Conservation (phyloP, 2,329 filamentous ascomycete species). For the Pestalotiopsis sp. region DNA sequence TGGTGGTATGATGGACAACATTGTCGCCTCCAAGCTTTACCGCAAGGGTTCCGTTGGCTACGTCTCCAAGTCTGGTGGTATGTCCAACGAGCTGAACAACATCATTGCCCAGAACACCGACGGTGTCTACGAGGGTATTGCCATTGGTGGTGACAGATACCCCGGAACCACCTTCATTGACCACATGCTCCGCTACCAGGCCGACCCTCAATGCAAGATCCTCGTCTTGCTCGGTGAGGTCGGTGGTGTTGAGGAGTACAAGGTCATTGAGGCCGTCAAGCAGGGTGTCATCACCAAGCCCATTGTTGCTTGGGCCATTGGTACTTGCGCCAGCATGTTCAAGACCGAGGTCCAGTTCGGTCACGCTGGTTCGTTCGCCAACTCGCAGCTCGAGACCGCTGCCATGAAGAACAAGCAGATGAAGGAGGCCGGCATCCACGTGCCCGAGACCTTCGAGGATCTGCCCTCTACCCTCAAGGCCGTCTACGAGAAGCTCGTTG, state of each 20-base stretch:
- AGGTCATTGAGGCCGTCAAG: slow-evolving; percentile 98
- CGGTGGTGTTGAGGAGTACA: slow-evolving; percentile 99
- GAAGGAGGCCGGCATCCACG: slow-evolving; percentile 91
- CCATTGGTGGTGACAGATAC: slow-evolving; percentile 98
- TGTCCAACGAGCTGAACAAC: slow-evolving; percentile 99
- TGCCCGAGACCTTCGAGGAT: slow-evolving; percentile 96
- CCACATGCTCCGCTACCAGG: slow-evolving; percentile 94
- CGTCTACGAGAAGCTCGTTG: slow-evolving; percentile 88
- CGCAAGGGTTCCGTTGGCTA: slow-evolving; percentile 98
- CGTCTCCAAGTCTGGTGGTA: slow-evolving; percentile 99
- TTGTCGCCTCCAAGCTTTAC: slow-evolving; percentile 99
- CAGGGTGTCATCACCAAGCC: slow-evolving; percentile 94
- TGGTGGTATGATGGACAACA: slow-evolving; percentile 99
- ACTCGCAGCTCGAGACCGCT: slow-evolving; percentile 98
- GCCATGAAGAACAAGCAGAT: slow-evolving; percentile 96
- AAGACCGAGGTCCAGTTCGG: slow-evolving; percentile 99
- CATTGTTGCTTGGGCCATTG: slow-evolving; percentile 98
- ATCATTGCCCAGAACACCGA: slow-evolving; percentile 96
- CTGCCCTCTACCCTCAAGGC: slow-evolving; percentile 75
- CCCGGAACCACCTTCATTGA: slow-evolving; percentile 99
- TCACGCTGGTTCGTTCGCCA: slow-evolving; percentile 97
- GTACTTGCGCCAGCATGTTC: slow-evolving; percentile 99
- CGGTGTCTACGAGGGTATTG: slow-evolving; percentile 98
- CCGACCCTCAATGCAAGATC: slow-evolving; percentile 97
- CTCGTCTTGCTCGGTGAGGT: slow-evolving; percentile 95